Percentiles rank a stretch among this genome's conserved stretches.
Evolutionary conservation across 2,329 filamentous ascomycete species (phyloP).

Genomic region (Colletotrichum lindemuthianum): DNA sequence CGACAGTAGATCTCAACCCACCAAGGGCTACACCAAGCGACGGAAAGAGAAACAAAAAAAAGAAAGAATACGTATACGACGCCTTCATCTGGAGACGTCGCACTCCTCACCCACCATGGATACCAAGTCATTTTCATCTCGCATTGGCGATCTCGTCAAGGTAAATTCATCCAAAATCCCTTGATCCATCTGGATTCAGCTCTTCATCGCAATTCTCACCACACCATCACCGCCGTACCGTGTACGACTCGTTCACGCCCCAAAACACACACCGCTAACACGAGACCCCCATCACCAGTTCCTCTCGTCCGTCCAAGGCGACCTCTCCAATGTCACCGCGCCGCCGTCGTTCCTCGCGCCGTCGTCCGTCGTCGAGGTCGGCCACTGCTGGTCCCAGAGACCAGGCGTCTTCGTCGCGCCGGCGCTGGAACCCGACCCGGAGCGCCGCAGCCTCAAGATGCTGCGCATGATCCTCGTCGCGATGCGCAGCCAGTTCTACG

Average conservation of each 20-base stretch:
- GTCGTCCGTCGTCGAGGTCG: constrained; percentile 61
- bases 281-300: constrained; percentile 9
- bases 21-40: neutral
- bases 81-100: neutral
- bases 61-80: constrained; percentile 10
- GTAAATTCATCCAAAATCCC: constrained; percentile 7
- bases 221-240: too few relatives aligned
- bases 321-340: constrained; percentile 62
- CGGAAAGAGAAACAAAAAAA: neutral
- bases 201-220: too few relatives aligned
- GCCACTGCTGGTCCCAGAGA: constrained; percentile 60
- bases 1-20: neutral
- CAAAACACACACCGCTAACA: constrained; percentile 10
- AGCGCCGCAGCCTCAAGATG: constrained; percentile 56
- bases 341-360: constrained; percentile 60
- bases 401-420: constrained; percentile 59
- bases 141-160: constrained; percentile 36
- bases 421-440: constrained; percentile 53
- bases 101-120: constrained; percentile 20
- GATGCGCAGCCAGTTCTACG: constrained; percentile 58
- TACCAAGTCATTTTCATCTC: constrained; percentile 33
- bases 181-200: too few relatives aligned
- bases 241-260: too few relatives aligned
- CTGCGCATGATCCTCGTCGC: constrained; percentile 59
- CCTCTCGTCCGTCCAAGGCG: constrained; percentile 52